Evolutionary conservation across 495 filamentous ascomycete species (phyloP).

Genomic region (Penicillium robsamsonii): DNA sequence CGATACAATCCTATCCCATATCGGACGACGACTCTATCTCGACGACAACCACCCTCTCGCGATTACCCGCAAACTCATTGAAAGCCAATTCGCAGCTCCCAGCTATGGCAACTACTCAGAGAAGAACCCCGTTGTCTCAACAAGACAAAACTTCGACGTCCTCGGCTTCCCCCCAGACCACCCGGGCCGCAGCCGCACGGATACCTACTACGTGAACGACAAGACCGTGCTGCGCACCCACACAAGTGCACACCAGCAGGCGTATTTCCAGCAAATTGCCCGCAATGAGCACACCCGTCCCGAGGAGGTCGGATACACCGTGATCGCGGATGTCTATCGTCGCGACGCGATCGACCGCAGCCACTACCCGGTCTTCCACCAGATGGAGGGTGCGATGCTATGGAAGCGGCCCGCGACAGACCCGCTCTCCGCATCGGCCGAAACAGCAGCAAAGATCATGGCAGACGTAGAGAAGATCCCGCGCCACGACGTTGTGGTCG

Average conservation of each 20-base stretch:
- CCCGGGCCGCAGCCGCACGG: slow-evolving; percentile 79
- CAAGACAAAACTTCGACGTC: slow-evolving; percentile 90
- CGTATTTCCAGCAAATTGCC: slow-evolving; percentile 65
- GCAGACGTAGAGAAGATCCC: slow-evolving; percentile 68
- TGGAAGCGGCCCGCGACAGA: slow-evolving; percentile 76
- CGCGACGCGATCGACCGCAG: slow-evolving; percentile 91
- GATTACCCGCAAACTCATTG: slow-evolving; percentile 88
- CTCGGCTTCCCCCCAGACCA: slow-evolving; percentile 86
- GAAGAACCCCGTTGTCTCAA: slow-evolving; percentile 81
- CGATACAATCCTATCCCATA: slow-evolving; percentile 65
- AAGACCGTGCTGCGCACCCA: slow-evolving; percentile 86
- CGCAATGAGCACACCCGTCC: slow-evolving; percentile 49
- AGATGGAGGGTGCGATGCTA: slow-evolving; percentile 92
- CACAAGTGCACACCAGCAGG: slow-evolving; percentile 88
- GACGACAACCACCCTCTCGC: slow-evolving; percentile 84
- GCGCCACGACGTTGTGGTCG: slow-evolving; percentile 65
- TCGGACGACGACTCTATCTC: slow-evolving; percentile 76
- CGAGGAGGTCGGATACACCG: slow-evolving; percentile 74
- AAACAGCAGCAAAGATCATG: slow-evolving; percentile 49
- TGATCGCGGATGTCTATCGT: slow-evolving; percentile 94
- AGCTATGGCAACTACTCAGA: slow-evolving; percentile 73
- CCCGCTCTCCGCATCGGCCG: slow-evolving; percentile 45
- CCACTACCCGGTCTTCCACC: slow-evolving; percentile 97
- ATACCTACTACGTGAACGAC: slow-evolving; percentile 94
- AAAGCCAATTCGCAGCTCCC: slow-evolving; percentile 76